Percentiles rank a stretch among this genome's conserved stretches.
Conservation (phyloP, 2,329 filamentous ascomycete species). For the Fusarium euwallaceae region DNA sequence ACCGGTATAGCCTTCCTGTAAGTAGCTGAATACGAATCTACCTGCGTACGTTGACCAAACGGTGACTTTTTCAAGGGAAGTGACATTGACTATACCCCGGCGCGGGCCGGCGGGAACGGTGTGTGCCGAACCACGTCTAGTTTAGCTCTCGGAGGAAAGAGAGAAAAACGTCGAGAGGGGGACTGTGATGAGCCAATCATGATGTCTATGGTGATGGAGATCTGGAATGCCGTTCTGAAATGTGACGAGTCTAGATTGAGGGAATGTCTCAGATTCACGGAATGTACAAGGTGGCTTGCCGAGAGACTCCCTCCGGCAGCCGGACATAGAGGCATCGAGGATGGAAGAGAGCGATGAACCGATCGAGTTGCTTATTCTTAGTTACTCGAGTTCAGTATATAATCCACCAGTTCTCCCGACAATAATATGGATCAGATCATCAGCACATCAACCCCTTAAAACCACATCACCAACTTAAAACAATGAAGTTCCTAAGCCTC, state of each 20-base stretch:
- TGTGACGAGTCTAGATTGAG: constrained; percentile 5
- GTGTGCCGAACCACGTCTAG: background rate
- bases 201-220: background rate
- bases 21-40: background rate
- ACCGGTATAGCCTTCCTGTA: background rate
- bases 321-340: background rate
- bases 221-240: constrained; percentile 12
- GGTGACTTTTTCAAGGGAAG: background rate
- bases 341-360: background rate
- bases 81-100: background rate
- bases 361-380: background rate
- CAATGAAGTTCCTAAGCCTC: constrained; percentile 37
- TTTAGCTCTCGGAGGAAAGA: constrained; percentile 13
- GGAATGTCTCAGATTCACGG: constrained; percentile 4
- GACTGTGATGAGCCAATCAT: background rate
- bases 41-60: background rate
- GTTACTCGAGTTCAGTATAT: constrained; percentile 10
- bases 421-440: background rate
- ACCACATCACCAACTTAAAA: background rate
- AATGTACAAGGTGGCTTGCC: constrained; percentile 18
- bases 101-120: constrained; percentile 33
- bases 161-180: background rate
- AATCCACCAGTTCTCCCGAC: background rate
- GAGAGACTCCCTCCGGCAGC: background rate
- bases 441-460: background rate